Evolutionary conservation across 306 rosid species (phyloP).

Genomic region (Medicago arabica): DNA sequence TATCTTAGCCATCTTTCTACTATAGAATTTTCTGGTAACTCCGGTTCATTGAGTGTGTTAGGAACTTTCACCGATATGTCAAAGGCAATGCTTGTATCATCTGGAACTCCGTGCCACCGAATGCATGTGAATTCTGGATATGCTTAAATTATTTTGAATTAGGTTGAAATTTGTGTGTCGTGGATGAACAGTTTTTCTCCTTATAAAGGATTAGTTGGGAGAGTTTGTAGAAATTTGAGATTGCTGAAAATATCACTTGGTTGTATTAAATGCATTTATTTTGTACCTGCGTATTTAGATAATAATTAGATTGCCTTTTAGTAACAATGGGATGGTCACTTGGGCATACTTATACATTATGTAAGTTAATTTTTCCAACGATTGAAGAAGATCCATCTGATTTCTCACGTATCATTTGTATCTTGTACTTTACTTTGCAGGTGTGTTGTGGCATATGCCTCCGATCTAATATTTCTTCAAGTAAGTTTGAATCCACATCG

Average conservation of each 20-base stretch:
- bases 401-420: constrained; percentile 13
- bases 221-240: constrained; percentile 31
- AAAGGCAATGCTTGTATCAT: constrained; percentile 5
- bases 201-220: not conserved
- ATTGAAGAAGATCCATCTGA: constrained; percentile 22
- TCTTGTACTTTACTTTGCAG: constrained; percentile 48
- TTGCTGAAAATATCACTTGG: not conserved
- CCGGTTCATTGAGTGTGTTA: constrained; percentile 34
- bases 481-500: constrained; percentile 94
- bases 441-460: constrained; percentile 90
- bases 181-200: not conserved
- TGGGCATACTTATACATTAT: constrained; percentile 7
- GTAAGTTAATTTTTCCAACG: constrained; percentile 1
- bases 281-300: constrained; percentile 11
- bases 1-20: not conserved
- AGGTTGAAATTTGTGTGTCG: not conserved
- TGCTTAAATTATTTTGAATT: not conserved
- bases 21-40: constrained; percentile 28
- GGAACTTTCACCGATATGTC: constrained; percentile 1
- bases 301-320: not conserved
- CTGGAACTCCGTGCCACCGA: not conserved
- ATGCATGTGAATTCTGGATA: constrained; percentile 13
- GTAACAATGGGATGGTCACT: constrained; percentile 1
- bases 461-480: constrained; percentile 82
- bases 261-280: constrained; percentile 22